Evolutionary conservation across 176 grass and related monocot genomes (phyloP), one percentile per base, ranked within the genome.

Genomic region (Oryza glumipatula): DNA sequence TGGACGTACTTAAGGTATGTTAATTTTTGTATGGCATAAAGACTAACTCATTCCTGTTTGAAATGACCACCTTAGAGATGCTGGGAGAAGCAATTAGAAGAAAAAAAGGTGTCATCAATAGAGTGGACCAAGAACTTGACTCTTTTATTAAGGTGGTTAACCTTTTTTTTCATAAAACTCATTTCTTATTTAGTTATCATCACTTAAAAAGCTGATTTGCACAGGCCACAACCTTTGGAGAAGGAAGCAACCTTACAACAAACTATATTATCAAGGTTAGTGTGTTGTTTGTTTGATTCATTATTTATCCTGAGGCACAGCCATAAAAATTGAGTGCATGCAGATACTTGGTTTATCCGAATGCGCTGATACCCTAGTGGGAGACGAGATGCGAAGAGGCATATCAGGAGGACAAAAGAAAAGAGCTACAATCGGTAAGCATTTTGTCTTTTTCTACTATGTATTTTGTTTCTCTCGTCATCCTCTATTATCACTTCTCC

Each of bases 371-470:
- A 94, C 88, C 56, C 85, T 87, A 83, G 76, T 98, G 88, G 96
- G 96, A 75, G 96, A 98, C 22, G 93, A 98, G 49, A 61, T 95
- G 86, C 93, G 93, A 90, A 91, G 96, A 88, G 93, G 96, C 76
- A 92, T 98, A 85, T 98, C 96, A 60, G 96, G 96, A 85, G 96
- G 96, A n/a, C 89, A 98, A 90, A 98, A 98, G 80, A 98, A 98
- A 73, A 87, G 96, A 83, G 80, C 89, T 61, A 98, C 96, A 78
- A 90, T 98, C 44, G 96, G 96, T 98, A 87, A 68, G 54, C 26
- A 54, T 74, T 69, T 67, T 43, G 19, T 65, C 30, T 41, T 7
- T 41, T 8, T 8, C 39, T 41, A 41, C 39, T 41, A 41, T 6
- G 44, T 75, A 71, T 74, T 44, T 70, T 49, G 49, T 58, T 70